Conservation (phyloP, 176 grass and related monocot genomes). For the Avena sativa region DNA sequence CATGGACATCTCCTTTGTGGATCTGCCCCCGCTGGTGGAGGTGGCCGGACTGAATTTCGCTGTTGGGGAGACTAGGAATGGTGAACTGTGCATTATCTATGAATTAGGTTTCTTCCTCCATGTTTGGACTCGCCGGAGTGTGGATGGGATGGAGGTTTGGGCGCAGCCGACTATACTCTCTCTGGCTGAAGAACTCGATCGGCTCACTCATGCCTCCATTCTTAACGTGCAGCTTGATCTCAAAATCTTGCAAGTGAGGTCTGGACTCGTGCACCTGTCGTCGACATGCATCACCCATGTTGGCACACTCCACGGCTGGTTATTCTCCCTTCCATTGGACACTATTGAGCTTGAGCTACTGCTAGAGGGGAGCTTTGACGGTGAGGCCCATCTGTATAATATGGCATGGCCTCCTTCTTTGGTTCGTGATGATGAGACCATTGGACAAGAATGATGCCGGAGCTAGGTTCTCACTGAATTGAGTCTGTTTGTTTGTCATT, state of each 20-base stretch:
- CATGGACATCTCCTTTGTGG: background rate
- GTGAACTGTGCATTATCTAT: background rate
- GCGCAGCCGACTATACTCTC: background rate
- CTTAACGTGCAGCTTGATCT: background rate
- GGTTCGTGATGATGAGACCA: background rate
- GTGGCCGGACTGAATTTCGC: background rate
- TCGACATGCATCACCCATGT: background rate
- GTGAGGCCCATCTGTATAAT: background rate
- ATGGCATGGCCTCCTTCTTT: constrained; percentile 17
- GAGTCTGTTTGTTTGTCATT: background rate
- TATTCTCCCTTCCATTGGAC: background rate
- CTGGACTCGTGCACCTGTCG: background rate
- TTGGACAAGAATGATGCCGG: background rate
- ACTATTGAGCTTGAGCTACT: background rate
- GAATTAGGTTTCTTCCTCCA: background rate
- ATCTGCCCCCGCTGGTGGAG: background rate
- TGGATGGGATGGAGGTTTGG: background rate
- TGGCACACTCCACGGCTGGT: background rate
- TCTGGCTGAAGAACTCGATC: background rate
- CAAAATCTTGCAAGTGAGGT: background rate
- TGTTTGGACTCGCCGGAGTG: background rate
- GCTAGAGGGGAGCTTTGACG: background rate
- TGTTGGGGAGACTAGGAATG: background rate
- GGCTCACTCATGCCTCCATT: background rate
- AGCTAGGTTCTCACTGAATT: background rate